These are phyloP conservation scores for Penicillium maclennaniae DNA, from an alignment of 495 filamentous ascomycete genomes.

Conservation along the genomic window DNA sequence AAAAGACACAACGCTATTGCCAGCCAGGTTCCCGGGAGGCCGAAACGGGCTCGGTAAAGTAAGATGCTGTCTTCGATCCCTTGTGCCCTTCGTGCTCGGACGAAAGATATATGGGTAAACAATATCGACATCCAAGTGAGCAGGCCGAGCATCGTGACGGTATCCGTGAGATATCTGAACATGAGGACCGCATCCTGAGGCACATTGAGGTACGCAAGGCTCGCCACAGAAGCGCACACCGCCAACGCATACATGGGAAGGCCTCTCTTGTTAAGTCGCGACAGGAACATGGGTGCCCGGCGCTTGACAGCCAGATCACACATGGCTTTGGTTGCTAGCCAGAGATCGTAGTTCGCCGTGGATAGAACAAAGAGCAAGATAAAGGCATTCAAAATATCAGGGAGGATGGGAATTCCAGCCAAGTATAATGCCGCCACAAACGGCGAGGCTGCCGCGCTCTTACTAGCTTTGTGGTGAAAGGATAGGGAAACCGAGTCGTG, in stretches of 20 bases:
- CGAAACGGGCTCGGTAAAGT: constrained; percentile 70
- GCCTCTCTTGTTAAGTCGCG: constrained; percentile 61
- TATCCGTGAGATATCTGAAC: constrained; percentile 75
- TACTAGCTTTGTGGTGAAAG: constrained; percentile 19
- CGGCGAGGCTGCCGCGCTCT: constrained; percentile 47
- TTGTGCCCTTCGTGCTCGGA: constrained; percentile 65
- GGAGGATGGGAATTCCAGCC: constrained; percentile 48
- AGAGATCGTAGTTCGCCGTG: constrained; percentile 63
- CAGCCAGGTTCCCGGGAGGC: constrained; percentile 59
- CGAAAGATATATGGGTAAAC: constrained; percentile 72
- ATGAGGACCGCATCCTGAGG: constrained; percentile 56
- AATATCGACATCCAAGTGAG: constrained; percentile 70
- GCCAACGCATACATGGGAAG: constrained; percentile 68
- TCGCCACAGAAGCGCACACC: constrained; percentile 52
- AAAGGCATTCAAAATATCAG: constrained; percentile 56
- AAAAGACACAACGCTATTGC: constrained; percentile 63
- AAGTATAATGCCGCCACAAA: constrained; percentile 57
- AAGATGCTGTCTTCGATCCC: constrained; percentile 57
- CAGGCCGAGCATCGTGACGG: constrained; percentile 73
- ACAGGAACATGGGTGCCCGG: constrained; percentile 67
- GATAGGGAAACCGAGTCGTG: constrained; percentile 46
- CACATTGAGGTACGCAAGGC: constrained; percentile 73
- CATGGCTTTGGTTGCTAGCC: constrained; percentile 65
- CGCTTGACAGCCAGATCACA: constrained; percentile 69
- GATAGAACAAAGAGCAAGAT: constrained; percentile 75